Base-by-base conservation (phyloP, 805 yeast species). In the Wickerhamiella occidentalis region DNA sequence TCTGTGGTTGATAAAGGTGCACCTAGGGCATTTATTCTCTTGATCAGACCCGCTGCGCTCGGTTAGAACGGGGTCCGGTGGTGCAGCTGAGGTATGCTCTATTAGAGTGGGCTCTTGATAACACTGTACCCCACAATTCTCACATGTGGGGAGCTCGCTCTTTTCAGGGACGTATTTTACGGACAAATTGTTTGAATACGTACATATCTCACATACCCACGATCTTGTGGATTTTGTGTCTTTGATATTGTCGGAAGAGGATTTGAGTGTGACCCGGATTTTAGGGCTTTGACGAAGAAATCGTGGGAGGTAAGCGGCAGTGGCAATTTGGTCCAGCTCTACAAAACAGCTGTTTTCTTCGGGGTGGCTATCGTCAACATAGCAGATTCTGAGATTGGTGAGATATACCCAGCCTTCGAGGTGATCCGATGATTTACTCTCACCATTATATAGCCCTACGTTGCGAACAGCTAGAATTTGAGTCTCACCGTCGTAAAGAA, bases 121-220 rank as follows among this genome's bases (percentile, higher is more conserved):
- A 76, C 71, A 35, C n/a, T 64, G 64, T 15, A 82, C 74, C 6
- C 90, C 90, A 64, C 90, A 82, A 17, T 76, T 76, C 25, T 60
- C 59, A 61, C 90, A 82, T 0, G 60, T 56, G 0, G 81, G 80
- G 1, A 68, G 53, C 7, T 58, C 61, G 8, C 60, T 55, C 0
- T 54, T 45, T 12, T 57, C 62, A 26, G 53, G 61, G 37, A 62
- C 61, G 18, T 64, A 60, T 12, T 62, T 62, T 7, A 61, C 55
- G 6, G 63, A 60, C 2, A 75, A 55, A 9, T 61, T 64, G 58
- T 86, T 85, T 22, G 79, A 70, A 60, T 71, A 83, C n/a, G 78
- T 77, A 64, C 98, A 90, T 2, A 92, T 88, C n/a, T 82, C 81
- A 62, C 98, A 90, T 1, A 74, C 73, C 98, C 98, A 90, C 26